phyloP scores from a whole-genome alignment of 1,284 basidiomycete genomes.

The Naganishia sp. region DNA sequence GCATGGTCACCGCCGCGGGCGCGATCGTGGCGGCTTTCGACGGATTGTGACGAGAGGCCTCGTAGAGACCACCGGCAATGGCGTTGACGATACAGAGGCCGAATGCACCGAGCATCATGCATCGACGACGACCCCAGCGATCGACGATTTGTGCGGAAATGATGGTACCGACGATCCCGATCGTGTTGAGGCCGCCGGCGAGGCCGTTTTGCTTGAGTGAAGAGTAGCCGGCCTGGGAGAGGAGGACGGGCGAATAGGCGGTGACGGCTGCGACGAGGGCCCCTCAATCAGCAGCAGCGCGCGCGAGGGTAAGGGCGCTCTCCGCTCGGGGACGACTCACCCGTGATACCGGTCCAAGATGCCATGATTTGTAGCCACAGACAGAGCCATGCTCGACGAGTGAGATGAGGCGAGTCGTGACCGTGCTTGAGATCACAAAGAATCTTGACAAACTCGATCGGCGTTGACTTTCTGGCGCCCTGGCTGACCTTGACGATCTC shows the following conservation, averaged over 20 bases:
- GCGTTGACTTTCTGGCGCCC: constrained; percentile 32
- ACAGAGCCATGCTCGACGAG: constrained; percentile 39
- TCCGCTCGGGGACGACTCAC: not conserved
- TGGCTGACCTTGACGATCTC: constrained; percentile 37
- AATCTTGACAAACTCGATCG: constrained; percentile 37
- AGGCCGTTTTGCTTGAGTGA: constrained; percentile 39
- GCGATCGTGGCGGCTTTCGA: constrained; percentile 34
- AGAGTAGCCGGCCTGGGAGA: constrained; percentile 39
- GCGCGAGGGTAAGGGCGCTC: not conserved
- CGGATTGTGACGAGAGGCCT: constrained; percentile 35
- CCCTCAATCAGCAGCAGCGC: not conserved
- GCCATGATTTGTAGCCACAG: constrained; percentile 42
- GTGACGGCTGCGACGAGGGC: constrained; percentile 33
- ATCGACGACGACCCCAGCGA: constrained; percentile 46
- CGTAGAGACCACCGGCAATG: constrained; percentile 42
- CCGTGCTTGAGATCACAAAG: constrained; percentile 34
- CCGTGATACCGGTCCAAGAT: constrained; percentile 37
- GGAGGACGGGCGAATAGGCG: constrained; percentile 38
- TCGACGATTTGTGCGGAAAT: constrained; percentile 46
- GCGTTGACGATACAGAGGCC: constrained; percentile 44
- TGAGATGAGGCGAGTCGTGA: constrained; percentile 34
- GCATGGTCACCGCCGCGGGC: constrained; percentile 47
- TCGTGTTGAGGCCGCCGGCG: constrained; percentile 39
- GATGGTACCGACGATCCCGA: constrained; percentile 41
- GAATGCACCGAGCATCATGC: constrained; percentile 48